Conservation (phyloP, 192 early-diverging fungal species). For the Podila horticola region DNA sequence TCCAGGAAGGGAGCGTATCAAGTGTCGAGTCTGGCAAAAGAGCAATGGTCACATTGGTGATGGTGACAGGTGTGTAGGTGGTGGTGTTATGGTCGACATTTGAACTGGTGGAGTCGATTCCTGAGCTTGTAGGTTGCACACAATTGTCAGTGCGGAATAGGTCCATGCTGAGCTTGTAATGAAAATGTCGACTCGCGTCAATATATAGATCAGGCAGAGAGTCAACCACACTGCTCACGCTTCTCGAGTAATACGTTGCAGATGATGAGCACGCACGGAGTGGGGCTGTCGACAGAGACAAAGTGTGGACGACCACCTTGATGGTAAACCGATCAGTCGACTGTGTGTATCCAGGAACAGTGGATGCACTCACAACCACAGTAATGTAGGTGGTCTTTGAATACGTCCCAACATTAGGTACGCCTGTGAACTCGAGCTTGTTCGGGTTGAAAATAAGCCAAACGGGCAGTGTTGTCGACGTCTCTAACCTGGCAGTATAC, state of each 20-base stretch:
- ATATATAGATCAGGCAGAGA: constrained; percentile 11
- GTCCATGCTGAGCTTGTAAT: not conserved
- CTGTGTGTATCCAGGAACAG: constrained; percentile 9
- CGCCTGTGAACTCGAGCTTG: constrained; percentile 7
- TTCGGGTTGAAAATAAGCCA: constrained; percentile 9
- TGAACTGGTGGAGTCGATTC: not conserved
- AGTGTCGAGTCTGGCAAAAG: constrained; percentile 4
- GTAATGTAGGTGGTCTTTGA: constrained; percentile 8
- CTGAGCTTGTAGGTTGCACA: not conserved
- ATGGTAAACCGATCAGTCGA: constrained; percentile 17
- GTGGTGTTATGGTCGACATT: not conserved
- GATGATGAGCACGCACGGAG: constrained; percentile 11
- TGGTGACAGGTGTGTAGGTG: too few relatives aligned
- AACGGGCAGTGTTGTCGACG: constrained; percentile 7
- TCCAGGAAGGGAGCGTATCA: constrained; percentile 9
- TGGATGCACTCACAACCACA: constrained; percentile 2
- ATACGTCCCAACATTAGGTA: constrained; percentile 5
- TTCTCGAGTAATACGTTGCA: not conserved
- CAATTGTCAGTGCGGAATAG: constrained; percentile 15
- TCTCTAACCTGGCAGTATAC: not conserved
- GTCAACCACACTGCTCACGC: not conserved
- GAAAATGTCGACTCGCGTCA: not conserved
- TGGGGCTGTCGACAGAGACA: constrained; percentile 4
- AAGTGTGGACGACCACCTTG: constrained; percentile 2
- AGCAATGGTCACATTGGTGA: not conserved